Base-by-base conservation (phyloP, 805 yeast genomes). In the Candida odintsovae region DNA sequence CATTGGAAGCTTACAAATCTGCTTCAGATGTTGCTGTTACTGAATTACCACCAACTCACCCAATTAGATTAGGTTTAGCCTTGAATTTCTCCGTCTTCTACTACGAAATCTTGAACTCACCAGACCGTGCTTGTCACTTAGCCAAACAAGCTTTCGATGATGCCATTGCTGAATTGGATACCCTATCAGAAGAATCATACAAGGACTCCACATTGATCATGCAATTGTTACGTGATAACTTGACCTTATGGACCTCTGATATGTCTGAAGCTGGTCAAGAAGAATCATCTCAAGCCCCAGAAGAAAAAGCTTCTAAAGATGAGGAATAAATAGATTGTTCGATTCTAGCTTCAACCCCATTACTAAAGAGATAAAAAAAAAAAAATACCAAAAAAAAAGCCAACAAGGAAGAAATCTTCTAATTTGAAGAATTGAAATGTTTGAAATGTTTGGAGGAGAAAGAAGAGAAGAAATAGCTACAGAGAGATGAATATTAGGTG, bases 71-170 rank as follows among this genome's bases (percentile, higher is more conserved):
- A 67, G 99, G 99, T 61, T 82, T 92, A 70, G 99, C 99, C 53
- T 82, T 92, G 70, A 92, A 92, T 75, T 92, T 94, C 77, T 89
- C 97, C 46, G 99, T 92, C 51, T 92, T 92, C 76, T 94, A 92
- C 81, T 92, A 92, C 68, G 99, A 92, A 77, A 95, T 94, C 66
- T 86, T 90, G 72, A 90, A 92, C 73, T 87, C 97, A 50, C 98
- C 99, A 62, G 97, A 92, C 70, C 88, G 95, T 72, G 99, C 99
- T 60, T 92, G 99, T 72, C 96, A 90, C 70, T 82, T 92, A 70
- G 99, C 99, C 64, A 94, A 92, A 73, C 97, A 92, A 75, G 98
- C 99, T 36, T 92, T 94, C 61, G 99, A 92, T 71, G 98, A 92
- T 67, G 99, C 99, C 55, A 95, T 92, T 68, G 97, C 99, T 55